A percentile compares a stretch with the other conserved stretches of the same genome.
Conservation (phyloP, 2,329 filamentous ascomycete genomes). For the Ophiostoma piceae region DNA sequence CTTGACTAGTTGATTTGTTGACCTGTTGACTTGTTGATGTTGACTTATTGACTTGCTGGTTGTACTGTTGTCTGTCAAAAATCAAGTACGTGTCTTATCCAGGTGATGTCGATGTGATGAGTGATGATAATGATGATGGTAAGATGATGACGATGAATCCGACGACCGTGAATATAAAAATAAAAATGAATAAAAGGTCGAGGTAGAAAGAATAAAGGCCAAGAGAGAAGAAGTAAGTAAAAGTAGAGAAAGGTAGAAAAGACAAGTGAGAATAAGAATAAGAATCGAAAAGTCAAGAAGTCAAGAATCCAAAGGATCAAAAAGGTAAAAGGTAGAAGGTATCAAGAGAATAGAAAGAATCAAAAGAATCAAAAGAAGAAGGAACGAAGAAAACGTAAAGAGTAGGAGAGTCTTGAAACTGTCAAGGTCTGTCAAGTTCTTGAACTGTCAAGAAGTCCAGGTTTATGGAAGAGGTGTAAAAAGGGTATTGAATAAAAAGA, state of each 20-base stretch:
- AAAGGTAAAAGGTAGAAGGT: background rate
- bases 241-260: background rate
- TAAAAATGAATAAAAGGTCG: background rate
- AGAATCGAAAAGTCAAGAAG: background rate
- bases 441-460: background rate
- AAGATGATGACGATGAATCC: background rate
- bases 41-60: too few species aligned
- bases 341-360: background rate
- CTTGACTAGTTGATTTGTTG: too few species aligned
- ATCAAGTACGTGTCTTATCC: too few species aligned
- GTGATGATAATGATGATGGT: background rate
- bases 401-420: background rate
- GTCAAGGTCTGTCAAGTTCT: background rate
- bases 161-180: background rate
- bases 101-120: background rate
- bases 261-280: background rate
- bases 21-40: too few species aligned
- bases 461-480: background rate
- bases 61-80: too few species aligned
- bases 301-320: slow-evolving; percentile 10
- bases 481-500: background rate
- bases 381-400: background rate
- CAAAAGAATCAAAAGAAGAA: background rate
- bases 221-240: background rate
- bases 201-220: background rate